Conservation (phyloP, 352 stramenopile genomes). For the Pythium coloratum region DNA sequence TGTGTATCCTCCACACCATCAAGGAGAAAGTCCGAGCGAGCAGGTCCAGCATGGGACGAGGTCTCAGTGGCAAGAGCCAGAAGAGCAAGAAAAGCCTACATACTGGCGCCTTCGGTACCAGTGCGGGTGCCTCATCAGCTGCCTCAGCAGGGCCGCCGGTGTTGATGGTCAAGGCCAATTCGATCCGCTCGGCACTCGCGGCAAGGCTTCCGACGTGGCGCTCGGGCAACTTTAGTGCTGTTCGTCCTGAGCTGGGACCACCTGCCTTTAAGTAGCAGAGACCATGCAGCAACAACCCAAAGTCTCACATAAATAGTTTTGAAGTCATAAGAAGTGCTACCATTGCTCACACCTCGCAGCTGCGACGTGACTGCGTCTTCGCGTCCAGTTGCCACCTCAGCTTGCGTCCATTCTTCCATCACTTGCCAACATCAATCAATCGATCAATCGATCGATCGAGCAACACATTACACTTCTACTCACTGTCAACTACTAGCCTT, state of each 20-base stretch:
- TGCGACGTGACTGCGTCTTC: neutral
- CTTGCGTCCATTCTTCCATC: no score
- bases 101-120: neutral
- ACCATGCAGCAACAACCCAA: no score
- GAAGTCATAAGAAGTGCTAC: no score
- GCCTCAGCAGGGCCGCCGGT: neutral
- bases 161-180: neutral
- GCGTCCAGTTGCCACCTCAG: neutral
- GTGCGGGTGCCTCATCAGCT: neutral
- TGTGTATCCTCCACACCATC: conserved; percentile 23
- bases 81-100: neutral
- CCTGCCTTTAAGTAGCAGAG: neutral
- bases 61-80: neutral
- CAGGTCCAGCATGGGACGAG: neutral
- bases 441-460: no score
- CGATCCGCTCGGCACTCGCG: neutral
- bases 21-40: neutral
- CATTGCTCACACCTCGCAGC: no score
- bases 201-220: neutral
- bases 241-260: neutral
- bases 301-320: no score
- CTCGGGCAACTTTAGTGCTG: neutral
- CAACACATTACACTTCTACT: no score
- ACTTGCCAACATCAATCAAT: no score
- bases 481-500: neutral